Conservation (phyloP, 2,329 filamentous ascomycete species). For the Monilinia vaccinii-corymbosi region DNA sequence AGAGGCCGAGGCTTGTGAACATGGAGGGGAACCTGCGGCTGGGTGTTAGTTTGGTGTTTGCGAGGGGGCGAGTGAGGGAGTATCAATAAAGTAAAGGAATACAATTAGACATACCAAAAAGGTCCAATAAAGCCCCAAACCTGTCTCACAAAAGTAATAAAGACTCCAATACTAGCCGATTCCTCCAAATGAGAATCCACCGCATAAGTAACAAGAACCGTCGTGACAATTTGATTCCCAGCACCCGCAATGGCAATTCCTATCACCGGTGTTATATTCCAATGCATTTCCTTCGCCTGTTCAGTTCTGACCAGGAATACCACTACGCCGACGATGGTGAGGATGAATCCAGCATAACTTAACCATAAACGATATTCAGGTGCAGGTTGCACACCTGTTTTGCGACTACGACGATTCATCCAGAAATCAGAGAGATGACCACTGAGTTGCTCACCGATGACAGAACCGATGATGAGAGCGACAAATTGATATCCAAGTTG, state of each 20-base stretch:
- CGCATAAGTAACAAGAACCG: slow-evolving; percentile 31
- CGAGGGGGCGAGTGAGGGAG: background rate
- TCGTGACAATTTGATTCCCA: slow-evolving; percentile 50
- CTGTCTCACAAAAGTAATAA: slow-evolving; percentile 47
- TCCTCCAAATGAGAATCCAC: slow-evolving; percentile 48
- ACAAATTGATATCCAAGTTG: slow-evolving; percentile 50
- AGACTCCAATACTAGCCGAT: slow-evolving; percentile 46
- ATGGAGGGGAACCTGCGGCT: slow-evolving; percentile 31
- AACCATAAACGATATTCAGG: slow-evolving; percentile 50
- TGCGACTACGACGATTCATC: slow-evolving; percentile 36
- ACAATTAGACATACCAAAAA: slow-evolving; percentile 2
- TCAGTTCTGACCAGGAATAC: slow-evolving; percentile 45
- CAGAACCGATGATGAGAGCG: slow-evolving; percentile 44
- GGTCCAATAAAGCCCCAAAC: slow-evolving; percentile 38
- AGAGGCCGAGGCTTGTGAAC: slow-evolving; percentile 31
- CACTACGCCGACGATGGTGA: slow-evolving; percentile 42
- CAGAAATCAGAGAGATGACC: slow-evolving; percentile 45
- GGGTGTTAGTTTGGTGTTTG: background rate
- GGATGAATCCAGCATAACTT: slow-evolving; percentile 42
- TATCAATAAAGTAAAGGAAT: no score
- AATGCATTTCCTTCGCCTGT: slow-evolving; percentile 35
- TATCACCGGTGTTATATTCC: slow-evolving; percentile 48
- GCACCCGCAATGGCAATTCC: slow-evolving; percentile 42
- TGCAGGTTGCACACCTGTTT: slow-evolving; percentile 25
- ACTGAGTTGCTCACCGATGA: slow-evolving; percentile 50